Evolutionary conservation across 2,329 filamentous ascomycete genomes (phyloP).

Genomic region (Pleurostoma richardsiae): DNA sequence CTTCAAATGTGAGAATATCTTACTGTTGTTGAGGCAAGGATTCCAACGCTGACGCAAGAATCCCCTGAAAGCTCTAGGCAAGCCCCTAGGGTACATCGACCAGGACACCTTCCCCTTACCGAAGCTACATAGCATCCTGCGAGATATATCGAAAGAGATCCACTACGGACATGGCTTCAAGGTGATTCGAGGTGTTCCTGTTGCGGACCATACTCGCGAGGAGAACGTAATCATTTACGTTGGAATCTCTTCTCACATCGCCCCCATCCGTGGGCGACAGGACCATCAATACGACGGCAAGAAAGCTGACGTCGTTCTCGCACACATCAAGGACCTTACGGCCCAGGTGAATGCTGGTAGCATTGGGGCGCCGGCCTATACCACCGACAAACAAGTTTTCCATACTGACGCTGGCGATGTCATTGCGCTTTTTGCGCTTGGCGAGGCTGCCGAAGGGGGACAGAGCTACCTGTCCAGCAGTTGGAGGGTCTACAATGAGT

Average conservation of each 20-base stretch:
- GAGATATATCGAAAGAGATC: constrained; percentile 46
- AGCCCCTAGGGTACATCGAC: constrained; percentile 35
- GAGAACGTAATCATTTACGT: constrained; percentile 57
- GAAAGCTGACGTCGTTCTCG: constrained; percentile 46
- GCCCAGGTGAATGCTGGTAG: constrained; percentile 23
- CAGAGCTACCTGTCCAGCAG: constrained; percentile 53
- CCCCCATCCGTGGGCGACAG: constrained; percentile 45
- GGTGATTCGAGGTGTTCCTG: constrained; percentile 52
- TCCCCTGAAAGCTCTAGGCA: constrained; percentile 20
- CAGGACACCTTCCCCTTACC: constrained; percentile 52
- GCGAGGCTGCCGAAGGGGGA: constrained; percentile 48
- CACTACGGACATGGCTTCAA: constrained; percentile 57
- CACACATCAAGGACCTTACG: constrained; percentile 59
- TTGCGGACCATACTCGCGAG: constrained; percentile 45
- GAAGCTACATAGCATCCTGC: constrained; percentile 41
- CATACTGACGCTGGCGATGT: constrained; percentile 59
- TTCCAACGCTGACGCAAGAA: too few relatives aligned
- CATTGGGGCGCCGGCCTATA: constrained; percentile 56
- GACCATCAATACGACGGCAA: constrained; percentile 38
- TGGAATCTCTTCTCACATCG: constrained; percentile 55
- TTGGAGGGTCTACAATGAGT: constrained; percentile 58
- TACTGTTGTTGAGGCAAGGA: too few relatives aligned
- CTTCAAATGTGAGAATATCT: constrained; percentile 29
- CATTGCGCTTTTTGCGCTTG: constrained; percentile 51
- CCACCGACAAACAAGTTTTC: constrained; percentile 56